Base-by-base conservation (phyloP, 2,329 filamentous ascomycete species). In the Phialocephala sp. region DNA sequence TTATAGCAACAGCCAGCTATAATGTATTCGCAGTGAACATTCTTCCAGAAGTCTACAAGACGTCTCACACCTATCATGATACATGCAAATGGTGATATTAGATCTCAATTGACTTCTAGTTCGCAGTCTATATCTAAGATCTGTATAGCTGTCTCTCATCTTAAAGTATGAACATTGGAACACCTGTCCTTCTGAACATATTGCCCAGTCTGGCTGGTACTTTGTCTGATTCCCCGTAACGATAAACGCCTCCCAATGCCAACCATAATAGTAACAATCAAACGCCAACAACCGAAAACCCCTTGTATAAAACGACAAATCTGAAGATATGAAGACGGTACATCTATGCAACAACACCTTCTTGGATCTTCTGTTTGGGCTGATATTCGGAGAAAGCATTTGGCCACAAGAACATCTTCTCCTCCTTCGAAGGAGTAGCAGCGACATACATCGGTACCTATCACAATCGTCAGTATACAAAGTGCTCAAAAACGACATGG, bases 381-480 rank as follows among this genome's bases (percentile, higher is more conserved):
- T 70, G 72, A 27, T 80, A 76, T 66, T 83, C 78, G 5, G 82
- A 81, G 70, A 87, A 87, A 9, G 81, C 79, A 72, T 88, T 84
- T 0, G 87, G 87, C 87, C 86, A 89, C 52, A 88, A 76, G 71
- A 88, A 85, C 79, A 86, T 85, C 78, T 84, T 86, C 75, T 89
- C 86, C 72, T 89, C 87, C 32, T 79, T 80, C 0, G 78, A 77
- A 1, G 87, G 86, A 1, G 83, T 84, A 62, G 81, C 79, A 56
- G 81, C 80, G 18, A 83, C 78, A 59, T 84, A 81, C 20, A 80
- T 73, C 2, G 84, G 84, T 54, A 85, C 70, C 70, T 72, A 57
- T 47, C 8, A 0, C 12, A 45, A 45, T 39, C 63, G 41, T 60
- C 47, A 39, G 27, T 8, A 57, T 22, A 22, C 52, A 55, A 56